Base-by-base conservation (phyloP, 305 asterid genomes). In the Solanum hybrid region DNA sequence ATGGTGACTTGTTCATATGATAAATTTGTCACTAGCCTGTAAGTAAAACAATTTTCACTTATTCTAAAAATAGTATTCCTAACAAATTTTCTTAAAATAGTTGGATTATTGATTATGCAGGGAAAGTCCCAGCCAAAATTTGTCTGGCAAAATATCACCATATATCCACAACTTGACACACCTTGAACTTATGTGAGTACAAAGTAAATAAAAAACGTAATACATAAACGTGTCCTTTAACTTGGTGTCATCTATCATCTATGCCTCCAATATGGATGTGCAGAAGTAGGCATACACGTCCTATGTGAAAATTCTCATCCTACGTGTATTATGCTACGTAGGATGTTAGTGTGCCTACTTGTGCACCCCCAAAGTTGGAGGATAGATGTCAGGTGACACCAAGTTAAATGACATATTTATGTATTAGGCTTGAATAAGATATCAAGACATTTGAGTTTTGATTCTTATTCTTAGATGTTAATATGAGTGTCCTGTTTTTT, bases 131-230 rank as follows among this genome's bases (percentile, higher is more conserved):
- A 97, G 98, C 93, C 99, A 94, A 87, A 89, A 92, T 84, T 94
- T 97, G 90, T 95, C 98, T 0, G 99, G 99, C 61, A 91, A 92
- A 17, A 91, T 97, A 33, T 95, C 99, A 4, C 92, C 86, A 1
- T 96, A 98, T 89, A 94, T 97, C 41, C 97, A 96, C 57, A 97
- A 97, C 70, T 93, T 97, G 91, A 95, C 98, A 20, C 97, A 93
- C 92, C 98, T 96, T 91, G 95, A 94, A 87, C 95, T 90, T 85
- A 89, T 97, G 99, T 97, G 87, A 94, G 99, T 93, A 41, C 27
- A 22, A 70, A 70, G 76, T 24, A 70, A n/a, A 68, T 68, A n/a
- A 4, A 68, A n/a, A 10, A 9, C 72, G 3, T 57, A 17, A 20
- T 61, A 61, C 26, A 3, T 6, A 61, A 68, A n/a, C 1, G 7